Conservation (phyloP, 228 moss, liverwort and hornwort species). For the Sphagnum magellanicum region DNA sequence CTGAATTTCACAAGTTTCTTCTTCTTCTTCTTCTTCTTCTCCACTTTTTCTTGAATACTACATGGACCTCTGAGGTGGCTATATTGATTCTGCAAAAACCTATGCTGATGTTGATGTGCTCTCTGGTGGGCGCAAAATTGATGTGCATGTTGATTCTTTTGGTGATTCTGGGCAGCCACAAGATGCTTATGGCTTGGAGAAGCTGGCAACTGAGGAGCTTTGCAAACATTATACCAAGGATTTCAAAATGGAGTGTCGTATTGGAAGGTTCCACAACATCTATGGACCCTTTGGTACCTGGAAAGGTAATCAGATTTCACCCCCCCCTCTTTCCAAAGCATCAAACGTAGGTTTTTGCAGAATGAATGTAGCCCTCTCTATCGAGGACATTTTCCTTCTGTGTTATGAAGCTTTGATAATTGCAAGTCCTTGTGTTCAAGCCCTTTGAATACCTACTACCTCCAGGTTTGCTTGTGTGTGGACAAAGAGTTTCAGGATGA, state of each 20-base stretch:
- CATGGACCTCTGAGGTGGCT: no score
- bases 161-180: constrained; percentile 26
- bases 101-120: neutral
- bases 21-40: neutral
- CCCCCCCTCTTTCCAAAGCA: neutral
- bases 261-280: constrained; percentile 50
- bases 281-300: constrained; percentile 51
- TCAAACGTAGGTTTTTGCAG: no score
- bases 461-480: no score
- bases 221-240: constrained; percentile 58
- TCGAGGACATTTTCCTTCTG: neutral
- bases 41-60: neutral
- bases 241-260: constrained; percentile 35
- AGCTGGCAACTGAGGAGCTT: constrained; percentile 38
- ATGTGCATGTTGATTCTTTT: neutral
- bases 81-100: neutral
- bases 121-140: neutral
- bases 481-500: no score
- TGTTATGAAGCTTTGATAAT: neutral
- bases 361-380: neutral
- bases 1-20: neutral
- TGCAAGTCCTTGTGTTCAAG: neutral
- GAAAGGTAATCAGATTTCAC: constrained; percentile 22
- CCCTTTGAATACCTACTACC: no score
- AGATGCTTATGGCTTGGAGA: constrained; percentile 44